phyloP scores from a whole-genome alignment of 1,284 basidiomycete species.

The Puccinia novopanici region DNA sequence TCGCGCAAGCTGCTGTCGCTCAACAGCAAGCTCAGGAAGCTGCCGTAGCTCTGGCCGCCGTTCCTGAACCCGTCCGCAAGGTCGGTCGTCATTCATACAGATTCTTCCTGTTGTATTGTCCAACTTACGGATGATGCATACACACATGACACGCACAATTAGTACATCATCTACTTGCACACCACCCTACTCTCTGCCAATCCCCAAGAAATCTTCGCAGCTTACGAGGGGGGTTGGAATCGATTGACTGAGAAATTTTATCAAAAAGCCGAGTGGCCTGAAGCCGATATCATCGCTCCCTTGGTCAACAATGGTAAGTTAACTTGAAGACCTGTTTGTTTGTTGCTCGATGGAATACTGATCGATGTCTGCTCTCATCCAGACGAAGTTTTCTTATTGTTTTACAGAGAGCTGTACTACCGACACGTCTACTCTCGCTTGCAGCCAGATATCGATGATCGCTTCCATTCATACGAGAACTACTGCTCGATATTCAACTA shows the following conservation, averaged over 20 bases:
- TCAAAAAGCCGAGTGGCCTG: slow-evolving; percentile 90
- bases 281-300: slow-evolving; percentile 90
- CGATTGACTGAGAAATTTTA: slow-evolving; percentile 94
- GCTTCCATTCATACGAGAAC: slow-evolving; percentile 98
- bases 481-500: slow-evolving; percentile 98
- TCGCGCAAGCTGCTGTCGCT: slow-evolving; percentile 53
- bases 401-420: slow-evolving; percentile 78
- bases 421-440: slow-evolving; percentile 91
- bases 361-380: slow-evolving; percentile 1
- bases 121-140: not conserved
- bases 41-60: slow-evolving; percentile 56
- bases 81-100: not conserved
- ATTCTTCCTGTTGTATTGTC: not conserved
- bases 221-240: slow-evolving; percentile 96
- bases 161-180: slow-evolving; percentile 58
- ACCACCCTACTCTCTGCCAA: slow-evolving; percentile 57
- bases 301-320: slow-evolving; percentile 81
- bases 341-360: not conserved
- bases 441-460: slow-evolving; percentile 91
- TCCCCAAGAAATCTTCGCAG: slow-evolving; percentile 73
- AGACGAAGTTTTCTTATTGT: slow-evolving; percentile 92
- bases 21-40: slow-evolving; percentile 56
- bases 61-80: slow-evolving; percentile 58
- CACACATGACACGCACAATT: not conserved
- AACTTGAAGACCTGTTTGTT: not conserved